A percentile compares a stretch with the other conserved stretches of the same genome.
phyloP scores from a whole-genome alignment of 2,329 filamentous ascomycete species.

The Apiospora malaysiana region DNA sequence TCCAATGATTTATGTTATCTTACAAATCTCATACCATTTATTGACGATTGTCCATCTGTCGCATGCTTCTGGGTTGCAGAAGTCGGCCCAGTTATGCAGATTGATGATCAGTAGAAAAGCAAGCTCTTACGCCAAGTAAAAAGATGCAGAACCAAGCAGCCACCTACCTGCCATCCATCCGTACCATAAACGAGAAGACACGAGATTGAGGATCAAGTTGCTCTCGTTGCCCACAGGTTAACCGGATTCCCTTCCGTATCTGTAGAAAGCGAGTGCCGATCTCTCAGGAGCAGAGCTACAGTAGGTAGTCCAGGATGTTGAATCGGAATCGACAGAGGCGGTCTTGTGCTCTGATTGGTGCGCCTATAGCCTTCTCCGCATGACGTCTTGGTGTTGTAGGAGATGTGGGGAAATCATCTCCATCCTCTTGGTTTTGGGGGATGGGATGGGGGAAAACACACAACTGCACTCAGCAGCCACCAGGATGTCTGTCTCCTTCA shows the following conservation, averaged over 20 bases:
- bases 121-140: background rate
- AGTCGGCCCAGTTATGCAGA: background rate
- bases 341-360: background rate
- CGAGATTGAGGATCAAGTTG: background rate
- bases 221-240: background rate
- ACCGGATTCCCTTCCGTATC: background rate
- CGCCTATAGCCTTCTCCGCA: constrained; percentile 12
- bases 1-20: background rate
- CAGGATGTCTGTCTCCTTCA: background rate
- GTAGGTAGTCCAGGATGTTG: background rate
- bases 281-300: background rate
- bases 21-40: background rate
- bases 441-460: background rate
- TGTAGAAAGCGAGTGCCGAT: background rate
- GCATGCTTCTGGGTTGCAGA: background rate
- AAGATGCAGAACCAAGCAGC: background rate
- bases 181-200: background rate
- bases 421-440: background rate
- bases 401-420: background rate
- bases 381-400: constrained; percentile 11
- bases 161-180: background rate
- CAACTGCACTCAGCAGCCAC: background rate
- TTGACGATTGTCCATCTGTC: background rate
- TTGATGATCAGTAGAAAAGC: background rate
- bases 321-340: background rate